A percentile compares a stretch with the other conserved stretches of the same genome.
Conservation (phyloP, 176 grass and related monocot genomes). For the Triticum turgidum region DNA sequence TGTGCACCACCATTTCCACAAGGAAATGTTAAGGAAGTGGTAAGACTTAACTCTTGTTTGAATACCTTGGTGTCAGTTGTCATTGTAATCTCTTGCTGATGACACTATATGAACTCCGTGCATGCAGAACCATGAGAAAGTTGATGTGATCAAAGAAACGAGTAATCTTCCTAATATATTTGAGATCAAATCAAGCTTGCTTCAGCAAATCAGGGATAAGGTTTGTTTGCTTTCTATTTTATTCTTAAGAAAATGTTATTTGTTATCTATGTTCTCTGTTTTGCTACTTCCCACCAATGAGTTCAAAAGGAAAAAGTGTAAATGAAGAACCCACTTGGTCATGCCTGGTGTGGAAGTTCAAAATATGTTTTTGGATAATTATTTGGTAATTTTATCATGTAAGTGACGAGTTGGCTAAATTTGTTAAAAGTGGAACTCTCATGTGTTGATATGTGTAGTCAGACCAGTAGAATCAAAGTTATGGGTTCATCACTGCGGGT, state of each 20-base stretch:
- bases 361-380: not conserved
- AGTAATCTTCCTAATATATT: conserved; percentile 32
- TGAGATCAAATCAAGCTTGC: conserved; percentile 57
- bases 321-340: not conserved
- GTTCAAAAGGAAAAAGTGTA: not conserved
- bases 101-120: conserved; percentile 26
- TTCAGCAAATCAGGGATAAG: conserved; percentile 90
- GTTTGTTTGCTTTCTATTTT: conserved; percentile 41
- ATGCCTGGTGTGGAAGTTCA: not conserved
- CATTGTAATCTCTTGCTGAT: conserved; percentile 8
- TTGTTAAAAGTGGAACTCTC: not conserved
- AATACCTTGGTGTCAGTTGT: not conserved
- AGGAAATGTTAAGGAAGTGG: conserved; percentile 37
- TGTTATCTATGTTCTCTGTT: conserved; percentile 3
- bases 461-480: not conserved
- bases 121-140: conserved; percentile 49
- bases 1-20: conserved; percentile 17
- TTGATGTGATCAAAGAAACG: conserved; percentile 24
- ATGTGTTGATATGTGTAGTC: not conserved
- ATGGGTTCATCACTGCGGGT: not conserved
- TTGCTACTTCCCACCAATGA: conserved; percentile 1
- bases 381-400: not conserved
- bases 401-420: not conserved
- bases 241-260: not conserved
- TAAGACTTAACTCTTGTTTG: conserved; percentile 26